Percentiles rank a stretch among this genome's conserved stretches.
Conservation (phyloP, 1,284 basidiomycete genomes). For the Cronartium ribicola region DNA sequence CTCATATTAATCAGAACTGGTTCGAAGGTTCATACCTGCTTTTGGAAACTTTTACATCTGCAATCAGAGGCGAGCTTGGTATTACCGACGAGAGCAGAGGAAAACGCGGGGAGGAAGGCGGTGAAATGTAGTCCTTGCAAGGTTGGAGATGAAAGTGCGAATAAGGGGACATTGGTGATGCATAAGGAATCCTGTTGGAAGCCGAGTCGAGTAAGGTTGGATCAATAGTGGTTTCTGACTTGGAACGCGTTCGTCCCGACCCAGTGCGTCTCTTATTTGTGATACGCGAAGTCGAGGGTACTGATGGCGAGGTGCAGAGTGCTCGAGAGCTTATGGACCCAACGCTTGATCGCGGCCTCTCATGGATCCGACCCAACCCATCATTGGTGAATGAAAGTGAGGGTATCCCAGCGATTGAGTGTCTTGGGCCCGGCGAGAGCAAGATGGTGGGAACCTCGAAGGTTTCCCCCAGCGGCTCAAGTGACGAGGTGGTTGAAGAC, state of each 20-base stretch:
- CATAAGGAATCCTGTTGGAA: conserved; percentile 11
- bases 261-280: background rate
- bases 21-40: conserved; percentile 32
- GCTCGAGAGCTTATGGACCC: conserved; percentile 1
- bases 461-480: conserved; percentile 40
- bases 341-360: conserved; percentile 3
- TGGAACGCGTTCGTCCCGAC: conserved; percentile 19
- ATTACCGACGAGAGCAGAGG: conserved; percentile 5
- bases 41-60: conserved; percentile 42
- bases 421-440: conserved; percentile 18
- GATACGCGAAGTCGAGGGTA: background rate
- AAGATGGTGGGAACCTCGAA: conserved; percentile 29
- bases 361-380: conserved; percentile 1
- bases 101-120: conserved; percentile 26
- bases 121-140: conserved; percentile 3
- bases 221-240: conserved; percentile 28
- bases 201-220: background rate
- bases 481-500: conserved; percentile 16
- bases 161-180: conserved; percentile 7
- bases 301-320: conserved; percentile 1
- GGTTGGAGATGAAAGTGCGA: conserved; percentile 37
- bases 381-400: background rate
- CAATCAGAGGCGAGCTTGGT: conserved; percentile 36
- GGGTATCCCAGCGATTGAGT: conserved; percentile 3
- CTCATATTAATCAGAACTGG: background rate